These are phyloP conservation scores for Neonectria hederae DNA, from an alignment of 2,329 filamentous ascomycete genomes.

Conservation along the genomic window DNA sequence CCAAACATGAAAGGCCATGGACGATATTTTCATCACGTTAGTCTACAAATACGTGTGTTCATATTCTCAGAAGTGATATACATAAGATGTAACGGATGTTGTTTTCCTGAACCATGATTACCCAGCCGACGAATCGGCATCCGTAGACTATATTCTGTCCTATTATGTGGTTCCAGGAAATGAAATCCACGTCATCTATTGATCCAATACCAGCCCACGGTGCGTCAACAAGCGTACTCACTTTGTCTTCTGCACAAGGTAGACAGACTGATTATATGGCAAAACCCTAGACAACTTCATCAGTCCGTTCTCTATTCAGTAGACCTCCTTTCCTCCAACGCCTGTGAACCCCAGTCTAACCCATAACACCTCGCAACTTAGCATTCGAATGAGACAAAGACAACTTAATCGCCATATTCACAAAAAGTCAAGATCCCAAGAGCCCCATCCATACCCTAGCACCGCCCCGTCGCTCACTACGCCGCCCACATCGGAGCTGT, in stretches of 20 bases:
- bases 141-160: no score
- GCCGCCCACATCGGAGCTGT: constrained; percentile 26
- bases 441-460: constrained; percentile 39
- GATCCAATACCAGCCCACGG: no score
- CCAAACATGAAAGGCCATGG: not conserved
- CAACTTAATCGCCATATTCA: constrained; percentile 15
- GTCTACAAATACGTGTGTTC: no score
- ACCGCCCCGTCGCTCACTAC: constrained; percentile 33
- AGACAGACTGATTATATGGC: not conserved
- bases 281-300: not conserved
- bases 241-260: not conserved
- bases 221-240: not conserved
- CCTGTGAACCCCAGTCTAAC: not conserved
- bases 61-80: no score
- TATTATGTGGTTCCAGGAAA: no score
- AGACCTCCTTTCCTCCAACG: not conserved
- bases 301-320: not conserved
- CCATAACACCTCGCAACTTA: not conserved
- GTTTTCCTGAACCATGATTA: no score
- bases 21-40: no score
- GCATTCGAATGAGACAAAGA: not conserved
- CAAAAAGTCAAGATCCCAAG: constrained; percentile 42
- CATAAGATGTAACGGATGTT: no score
- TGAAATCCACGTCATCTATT: not conserved
- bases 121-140: not conserved